Percentiles rank a stretch among this genome's conserved stretches.
phyloP scores from a whole-genome alignment of 2,329 filamentous ascomycete species.

The Ceratocystis papillata region DNA sequence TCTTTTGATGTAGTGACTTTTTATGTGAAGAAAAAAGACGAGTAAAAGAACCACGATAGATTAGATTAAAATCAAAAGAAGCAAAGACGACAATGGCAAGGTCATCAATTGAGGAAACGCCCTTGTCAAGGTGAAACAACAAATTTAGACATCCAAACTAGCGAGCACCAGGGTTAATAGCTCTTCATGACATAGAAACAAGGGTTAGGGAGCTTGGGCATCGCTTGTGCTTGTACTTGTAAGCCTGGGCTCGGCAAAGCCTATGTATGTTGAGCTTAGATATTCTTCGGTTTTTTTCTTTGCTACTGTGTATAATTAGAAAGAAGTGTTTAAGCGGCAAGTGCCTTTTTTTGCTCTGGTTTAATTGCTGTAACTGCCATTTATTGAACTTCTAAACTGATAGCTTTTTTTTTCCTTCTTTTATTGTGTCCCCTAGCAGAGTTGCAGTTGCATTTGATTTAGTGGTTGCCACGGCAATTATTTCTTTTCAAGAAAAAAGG shows the following conservation, averaged over 20 bases:
- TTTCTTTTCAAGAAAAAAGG: background rate
- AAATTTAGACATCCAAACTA: background rate
- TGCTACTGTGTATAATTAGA: background rate
- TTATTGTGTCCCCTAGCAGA: background rate
- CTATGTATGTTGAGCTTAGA: background rate
- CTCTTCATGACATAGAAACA: background rate
- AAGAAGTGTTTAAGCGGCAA: no score
- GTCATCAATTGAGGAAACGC: background rate
- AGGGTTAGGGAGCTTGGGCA: constrained; percentile 7
- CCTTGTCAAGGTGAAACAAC: constrained; percentile 5
- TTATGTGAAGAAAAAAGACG: background rate
- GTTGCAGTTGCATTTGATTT: background rate
- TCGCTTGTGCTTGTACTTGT: background rate
- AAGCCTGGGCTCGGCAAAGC: background rate
- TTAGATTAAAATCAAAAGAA: background rate
- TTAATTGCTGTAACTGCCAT: background rate
- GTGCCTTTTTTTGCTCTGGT: background rate
- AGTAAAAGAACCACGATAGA: background rate
- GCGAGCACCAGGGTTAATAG: background rate
- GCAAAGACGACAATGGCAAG: background rate
- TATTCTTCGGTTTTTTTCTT: background rate
- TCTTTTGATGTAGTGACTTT: background rate
- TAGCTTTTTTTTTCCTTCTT: background rate
- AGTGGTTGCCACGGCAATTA: constrained; percentile 2
- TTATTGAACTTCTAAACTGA: background rate